Conservation (phyloP, 1,284 basidiomycete genomes). For the Irpex rosettiformis region DNA sequence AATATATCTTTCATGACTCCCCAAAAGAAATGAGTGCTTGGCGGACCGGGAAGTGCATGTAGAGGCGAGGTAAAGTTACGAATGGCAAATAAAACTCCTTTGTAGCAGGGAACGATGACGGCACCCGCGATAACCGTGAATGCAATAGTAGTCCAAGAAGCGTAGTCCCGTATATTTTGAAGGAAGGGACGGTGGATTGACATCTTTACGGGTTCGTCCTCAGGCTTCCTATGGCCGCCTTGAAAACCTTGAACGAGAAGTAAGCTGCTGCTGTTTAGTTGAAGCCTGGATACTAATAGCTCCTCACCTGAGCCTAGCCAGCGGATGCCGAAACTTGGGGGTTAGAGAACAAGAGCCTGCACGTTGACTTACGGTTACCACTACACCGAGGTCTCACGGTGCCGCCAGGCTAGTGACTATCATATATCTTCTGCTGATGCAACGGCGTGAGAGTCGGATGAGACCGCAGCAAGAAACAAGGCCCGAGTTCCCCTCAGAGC, state of each 20-base stretch:
- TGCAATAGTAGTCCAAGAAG: not conserved
- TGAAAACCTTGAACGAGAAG: no score
- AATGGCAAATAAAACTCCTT: not conserved
- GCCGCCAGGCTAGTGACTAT: no score
- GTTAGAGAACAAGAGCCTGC: no score
- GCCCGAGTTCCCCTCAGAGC: no score
- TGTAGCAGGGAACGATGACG: not conserved
- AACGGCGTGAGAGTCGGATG: not conserved
- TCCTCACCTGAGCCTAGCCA: no score
- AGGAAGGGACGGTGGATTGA: not conserved
- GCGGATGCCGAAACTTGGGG: no score
- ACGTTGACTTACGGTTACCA: no score
- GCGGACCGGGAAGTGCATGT: constrained; percentile 47
- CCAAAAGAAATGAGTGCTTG: constrained; percentile 44
- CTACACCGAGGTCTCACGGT: no score
- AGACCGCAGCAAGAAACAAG: not conserved
- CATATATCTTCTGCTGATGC: no score
- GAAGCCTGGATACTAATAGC: no score
- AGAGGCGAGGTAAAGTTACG: constrained; percentile 35
- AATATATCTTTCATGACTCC: constrained; percentile 49
- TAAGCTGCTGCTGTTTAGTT: no score
- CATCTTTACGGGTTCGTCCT: not conserved
- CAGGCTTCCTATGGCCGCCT: no score
- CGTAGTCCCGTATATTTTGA: not conserved
- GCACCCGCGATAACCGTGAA: not conserved